Percentiles rank a stretch among this genome's conserved stretches.
phyloP scores from a whole-genome alignment of 805 yeast genomes.

The Pichia eremophila region DNA sequence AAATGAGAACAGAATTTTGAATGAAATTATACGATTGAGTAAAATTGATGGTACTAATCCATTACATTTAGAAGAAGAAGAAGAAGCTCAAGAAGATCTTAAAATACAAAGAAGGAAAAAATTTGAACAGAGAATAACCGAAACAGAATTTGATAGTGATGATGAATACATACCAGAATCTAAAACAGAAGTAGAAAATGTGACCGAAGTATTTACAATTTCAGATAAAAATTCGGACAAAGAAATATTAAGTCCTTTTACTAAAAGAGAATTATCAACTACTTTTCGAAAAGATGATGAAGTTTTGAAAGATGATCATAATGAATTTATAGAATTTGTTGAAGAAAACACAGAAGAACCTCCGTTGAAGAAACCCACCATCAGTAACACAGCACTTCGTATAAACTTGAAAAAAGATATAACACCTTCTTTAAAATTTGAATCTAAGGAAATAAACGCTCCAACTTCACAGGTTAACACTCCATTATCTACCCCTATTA shows the following conservation, averaged over 20 bases:
- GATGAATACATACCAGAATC: neutral
- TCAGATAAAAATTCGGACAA: neutral
- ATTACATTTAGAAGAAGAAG: constrained; percentile 14
- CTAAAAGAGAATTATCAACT: neutral
- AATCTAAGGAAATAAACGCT: neutral
- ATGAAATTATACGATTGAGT: constrained; percentile 33
- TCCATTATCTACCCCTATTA: neutral
- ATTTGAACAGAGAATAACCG: neutral
- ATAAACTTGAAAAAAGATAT: neutral
- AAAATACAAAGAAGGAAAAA: neutral
- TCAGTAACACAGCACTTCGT: neutral
- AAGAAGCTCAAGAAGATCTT: neutral
- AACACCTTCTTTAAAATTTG: neutral
- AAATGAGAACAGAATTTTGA: constrained; percentile 38
- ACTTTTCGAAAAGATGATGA: neutral
- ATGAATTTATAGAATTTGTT: neutral
- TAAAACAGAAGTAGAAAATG: neutral
- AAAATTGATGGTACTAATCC: constrained; percentile 20
- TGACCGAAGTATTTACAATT: too few species aligned
- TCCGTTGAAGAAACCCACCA: neutral
- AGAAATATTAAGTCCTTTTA: neutral
- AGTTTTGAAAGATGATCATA: constrained; percentile 6
- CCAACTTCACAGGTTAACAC: neutral
- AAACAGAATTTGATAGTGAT: constrained; percentile 2
- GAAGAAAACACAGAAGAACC: neutral